Percentiles rank a stretch among this genome's conserved stretches.
phyloP scores from a whole-genome alignment of 2,329 filamentous ascomycete species.

The Calonectria pteridis region DNA sequence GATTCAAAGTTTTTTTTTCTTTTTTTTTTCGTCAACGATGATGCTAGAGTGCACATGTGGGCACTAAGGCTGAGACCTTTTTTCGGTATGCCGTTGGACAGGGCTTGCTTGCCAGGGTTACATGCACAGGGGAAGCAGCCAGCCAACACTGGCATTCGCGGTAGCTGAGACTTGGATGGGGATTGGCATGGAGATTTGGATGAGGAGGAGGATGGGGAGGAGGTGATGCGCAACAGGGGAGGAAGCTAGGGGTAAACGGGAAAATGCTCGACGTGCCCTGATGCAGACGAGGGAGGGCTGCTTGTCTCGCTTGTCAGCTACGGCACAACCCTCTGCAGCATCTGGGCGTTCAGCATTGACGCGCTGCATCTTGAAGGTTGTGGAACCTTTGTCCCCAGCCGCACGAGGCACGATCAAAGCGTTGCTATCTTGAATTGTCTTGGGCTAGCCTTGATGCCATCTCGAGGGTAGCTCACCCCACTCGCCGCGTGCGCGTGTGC shows the following conservation, averaged over 20 bases:
- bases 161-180: neutral
- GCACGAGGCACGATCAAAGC: conserved; percentile 4
- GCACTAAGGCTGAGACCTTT: neutral
- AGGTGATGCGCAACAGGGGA: neutral
- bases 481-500: neutral
- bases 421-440: neutral
- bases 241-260: neutral
- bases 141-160: neutral
- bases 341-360: neutral
- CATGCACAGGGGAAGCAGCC: neutral
- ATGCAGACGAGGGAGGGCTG: neutral
- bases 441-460: neutral
- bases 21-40: neutral
- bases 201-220: neutral
- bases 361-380: neutral
- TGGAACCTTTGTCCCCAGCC: conserved; percentile 7
- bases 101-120: neutral
- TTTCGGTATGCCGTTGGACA: neutral
- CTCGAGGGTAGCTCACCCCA: neutral
- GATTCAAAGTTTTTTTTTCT: conserved; percentile 1
- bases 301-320: neutral
- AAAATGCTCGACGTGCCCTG: neutral
- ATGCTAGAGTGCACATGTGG: neutral
- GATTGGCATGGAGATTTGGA: neutral
- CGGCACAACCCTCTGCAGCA: neutral